Evolutionary conservation across 2,329 filamentous ascomycete genomes (phyloP), one percentile per base, ranked within the genome.

Genomic region (Sporothrix curviconia): DNA sequence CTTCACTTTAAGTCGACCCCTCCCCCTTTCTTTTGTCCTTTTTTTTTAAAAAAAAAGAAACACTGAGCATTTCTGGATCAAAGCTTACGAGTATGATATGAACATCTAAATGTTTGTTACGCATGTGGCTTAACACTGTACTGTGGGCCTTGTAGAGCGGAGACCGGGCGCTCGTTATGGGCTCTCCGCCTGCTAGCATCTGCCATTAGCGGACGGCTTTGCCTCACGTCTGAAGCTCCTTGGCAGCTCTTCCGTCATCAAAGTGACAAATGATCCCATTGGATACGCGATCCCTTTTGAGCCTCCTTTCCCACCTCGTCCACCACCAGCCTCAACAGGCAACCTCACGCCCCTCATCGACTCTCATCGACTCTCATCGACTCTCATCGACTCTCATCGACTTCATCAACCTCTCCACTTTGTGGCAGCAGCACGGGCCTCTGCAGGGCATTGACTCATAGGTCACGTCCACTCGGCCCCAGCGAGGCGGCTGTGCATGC

Each of bases 131-230:
- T n/a, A n/a, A n/a, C n/a, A n/a, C n/a, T n/a, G 47, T 37, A 22
- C 32, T 19, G 12, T 30, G 14, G 24, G 15, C 19, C 7, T 8
- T 15, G 25, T 25, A 50, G 24, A 37, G 32, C 7, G 47, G 44
- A 9, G 44, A 47, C 9, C 14, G 3, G 15, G 22, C 6, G n/a
- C 7, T 11, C 1, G 15, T 17, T 19, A n/a, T 8, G 39, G 40
- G 40, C 19, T 24, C 22, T 24, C 30, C 24, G 43, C 43, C 43
- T n/a, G 14, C 32, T 36, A 8, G 32, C 17, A n/a, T 19, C 14
- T 50, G n/a, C n/a, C n/a, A n/a, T n/a, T 37, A 37, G 46, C 46
- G 46, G 46, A 36, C 46, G 36, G 46, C n/a, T n/a, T n/a, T n/a
- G n/a, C n/a, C n/a, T n/a, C n/a, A n/a, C n/a, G n/a, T n/a, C n/a